phyloP scores from a whole-genome alignment of 1,284 basidiomycete species.

The Trametes pubescens region DNA sequence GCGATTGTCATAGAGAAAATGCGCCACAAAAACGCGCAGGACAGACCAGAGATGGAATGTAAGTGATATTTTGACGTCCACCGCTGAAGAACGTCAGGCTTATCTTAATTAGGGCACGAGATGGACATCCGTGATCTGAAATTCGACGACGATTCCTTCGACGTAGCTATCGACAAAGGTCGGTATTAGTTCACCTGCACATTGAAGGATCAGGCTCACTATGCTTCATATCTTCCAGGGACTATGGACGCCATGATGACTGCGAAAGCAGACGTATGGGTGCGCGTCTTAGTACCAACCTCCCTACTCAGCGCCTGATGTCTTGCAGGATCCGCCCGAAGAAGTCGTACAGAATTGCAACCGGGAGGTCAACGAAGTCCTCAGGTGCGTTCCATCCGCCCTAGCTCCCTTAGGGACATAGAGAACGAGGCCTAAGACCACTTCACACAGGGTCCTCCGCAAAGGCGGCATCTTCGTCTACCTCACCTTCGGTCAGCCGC shows the following conservation, averaged over 20 bases:
- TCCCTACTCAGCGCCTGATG: neutral
- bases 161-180: constrained; percentile 93
- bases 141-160: constrained; percentile 76
- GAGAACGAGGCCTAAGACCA: too few relatives aligned
- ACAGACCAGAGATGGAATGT: constrained; percentile 84
- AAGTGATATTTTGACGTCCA: constrained; percentile 35
- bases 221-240: constrained; percentile 45
- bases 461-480: constrained; percentile 79
- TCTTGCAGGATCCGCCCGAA: constrained; percentile 77
- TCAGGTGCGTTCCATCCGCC: constrained; percentile 59
- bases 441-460: constrained; percentile 64
- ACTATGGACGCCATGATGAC: constrained; percentile 98
- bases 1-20: constrained; percentile 84
- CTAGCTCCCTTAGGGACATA: too few relatives aligned
- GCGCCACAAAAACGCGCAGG: constrained; percentile 61
- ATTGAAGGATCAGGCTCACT: neutral
- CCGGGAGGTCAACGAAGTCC: constrained; percentile 82
- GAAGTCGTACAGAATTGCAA: constrained; percentile 81
- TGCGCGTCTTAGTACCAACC: constrained; percentile 45
- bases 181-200: neutral
- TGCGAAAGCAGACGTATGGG: constrained; percentile 89
- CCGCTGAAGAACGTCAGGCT: neutral
- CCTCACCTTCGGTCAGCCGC: constrained; percentile 91
- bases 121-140: constrained; percentile 86
- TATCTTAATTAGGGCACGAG: constrained; percentile 68